These are phyloP conservation scores for Begonia peltatifolia DNA, from an alignment of 306 rosid species.

Conservation along the genomic window DNA sequence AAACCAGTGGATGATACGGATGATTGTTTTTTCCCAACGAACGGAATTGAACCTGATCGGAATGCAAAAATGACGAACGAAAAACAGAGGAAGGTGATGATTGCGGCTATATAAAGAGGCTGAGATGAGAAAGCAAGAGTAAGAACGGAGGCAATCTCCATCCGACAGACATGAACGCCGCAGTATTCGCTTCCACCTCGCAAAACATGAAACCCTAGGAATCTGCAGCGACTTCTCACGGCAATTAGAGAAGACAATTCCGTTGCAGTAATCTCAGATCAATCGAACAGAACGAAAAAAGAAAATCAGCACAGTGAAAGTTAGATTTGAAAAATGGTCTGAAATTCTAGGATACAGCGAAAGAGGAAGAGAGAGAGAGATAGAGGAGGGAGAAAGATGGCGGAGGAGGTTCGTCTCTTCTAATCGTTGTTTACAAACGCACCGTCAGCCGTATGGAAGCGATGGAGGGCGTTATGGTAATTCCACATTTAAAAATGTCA, in stretches of 20 bases:
- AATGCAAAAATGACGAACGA: slow-evolving; percentile 34
- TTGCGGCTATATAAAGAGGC: slow-evolving; percentile 36
- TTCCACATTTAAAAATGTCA: no score
- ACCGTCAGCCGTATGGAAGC: no score
- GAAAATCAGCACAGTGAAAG: no score
- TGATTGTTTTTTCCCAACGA: slow-evolving; percentile 9
- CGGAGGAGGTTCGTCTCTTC: no score
- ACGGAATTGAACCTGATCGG: slow-evolving; percentile 29
- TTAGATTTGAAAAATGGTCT: no score
- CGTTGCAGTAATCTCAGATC: slow-evolving; percentile 7
- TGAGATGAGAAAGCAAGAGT: slow-evolving; percentile 27
- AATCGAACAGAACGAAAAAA: no score
- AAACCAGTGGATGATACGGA: slow-evolving; percentile 10
- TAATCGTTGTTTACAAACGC: no score
- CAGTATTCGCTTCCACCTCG: slow-evolving; percentile 6
- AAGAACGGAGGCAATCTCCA: slow-evolving; percentile 49
- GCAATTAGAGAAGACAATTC: slow-evolving; percentile 2
- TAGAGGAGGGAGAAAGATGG: no score
- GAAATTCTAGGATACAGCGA: no score
- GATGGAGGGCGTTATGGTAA: no score
- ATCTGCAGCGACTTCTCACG: not conserved
- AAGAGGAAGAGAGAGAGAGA: no score
- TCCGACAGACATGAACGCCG: slow-evolving; percentile 79
- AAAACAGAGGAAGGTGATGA: slow-evolving; percentile 48
- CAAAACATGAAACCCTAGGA: slow-evolving; percentile 58